Percentiles rank a stretch among this genome's conserved stretches.
These are phyloP conservation scores for Globisporangium camurandrum DNA, from an alignment of 352 stramenopile genomes.

Conservation along the genomic window DNA sequence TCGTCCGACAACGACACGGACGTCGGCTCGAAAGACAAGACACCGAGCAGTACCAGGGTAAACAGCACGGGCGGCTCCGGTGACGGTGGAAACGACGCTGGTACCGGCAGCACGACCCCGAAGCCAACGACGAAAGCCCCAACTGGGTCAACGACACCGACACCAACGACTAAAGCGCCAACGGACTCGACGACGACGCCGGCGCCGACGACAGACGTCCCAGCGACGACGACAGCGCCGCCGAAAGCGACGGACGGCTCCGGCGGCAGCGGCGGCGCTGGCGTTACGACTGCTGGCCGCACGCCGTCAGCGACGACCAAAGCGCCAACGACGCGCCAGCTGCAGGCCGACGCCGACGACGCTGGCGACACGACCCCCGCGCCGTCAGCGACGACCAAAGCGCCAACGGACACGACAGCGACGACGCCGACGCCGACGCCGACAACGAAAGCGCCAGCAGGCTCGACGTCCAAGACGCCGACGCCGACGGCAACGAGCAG, in stretches of 20 bases:
- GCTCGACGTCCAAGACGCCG: neutral
- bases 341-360: slow-evolving; percentile 4
- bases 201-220: neutral
- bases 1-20: slow-evolving; percentile 10
- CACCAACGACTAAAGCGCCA: slow-evolving; percentile 3
- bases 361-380: neutral
- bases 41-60: no score
- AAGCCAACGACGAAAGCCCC: slow-evolving; percentile 3
- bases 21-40: slow-evolving; percentile 11
- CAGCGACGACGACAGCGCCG: neutral
- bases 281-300: neutral
- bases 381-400: neutral
- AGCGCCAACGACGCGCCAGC: slow-evolving; percentile 2
- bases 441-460: slow-evolving; percentile 2
- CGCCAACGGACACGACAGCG: neutral
- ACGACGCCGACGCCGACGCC: slow-evolving; percentile 1
- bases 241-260: slow-evolving; percentile 2
- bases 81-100: neutral
- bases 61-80: slow-evolving; percentile 4
- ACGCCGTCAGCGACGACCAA: slow-evolving; percentile 1
- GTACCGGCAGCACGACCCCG: slow-evolving; percentile 1
- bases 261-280: neutral
- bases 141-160: neutral
- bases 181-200: neutral
- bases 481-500: neutral